Base-by-base conservation (phyloP, 352 stramenopile genomes). In the Globisporangium megalacanthum region DNA sequence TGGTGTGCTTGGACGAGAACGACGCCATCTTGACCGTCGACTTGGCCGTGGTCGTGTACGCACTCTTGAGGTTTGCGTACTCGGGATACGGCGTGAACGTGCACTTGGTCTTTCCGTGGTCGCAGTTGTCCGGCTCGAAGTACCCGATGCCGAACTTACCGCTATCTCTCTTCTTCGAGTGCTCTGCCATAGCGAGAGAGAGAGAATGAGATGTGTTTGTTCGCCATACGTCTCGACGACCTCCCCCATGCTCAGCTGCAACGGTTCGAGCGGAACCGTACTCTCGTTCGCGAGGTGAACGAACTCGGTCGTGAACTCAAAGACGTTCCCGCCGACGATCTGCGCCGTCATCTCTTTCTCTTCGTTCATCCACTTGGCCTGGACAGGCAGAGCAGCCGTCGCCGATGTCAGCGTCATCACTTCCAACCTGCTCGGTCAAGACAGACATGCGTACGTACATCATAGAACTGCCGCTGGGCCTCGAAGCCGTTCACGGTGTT, bases 301-400 rank as follows among this genome's bases (percentile, higher is more conserved):
- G 44, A 89, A 73, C 57, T 92, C 83, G 2, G 80, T 88, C 4
- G 73, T 79, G 42, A 89, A 92, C 72, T 92, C 83, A 33, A 90
- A 92, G 1, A 88, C 83, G 49, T 88, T 89, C 55, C 83, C 83
- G 22, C 83, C 83, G 20, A 89, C 75, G 50, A 90, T 83, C 36
- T 85, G 66, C 14, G 69, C 70, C 9, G 73, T 87, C 83, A 92
- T 90, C 36, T 82, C 78, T 4, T 62, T 19, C 52, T 90, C 82
- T 33, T 86, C 76, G 62, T 92, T 92, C 79, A 92, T 92, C 83
- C 83, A 92, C 60, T 88, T 90, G 17, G 83, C 83, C 25, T 29
- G 25, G 25, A 29, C 25, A 29, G 25, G 25, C 25, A 29, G 25
- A 29, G 25, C 25, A 29, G 4, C 25, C 25, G 25, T 4, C 2